A percentile compares a stretch with the other conserved stretches of the same genome.
Conservation (phyloP, 495 filamentous ascomycete species). For the Neurospora sp. region DNA sequence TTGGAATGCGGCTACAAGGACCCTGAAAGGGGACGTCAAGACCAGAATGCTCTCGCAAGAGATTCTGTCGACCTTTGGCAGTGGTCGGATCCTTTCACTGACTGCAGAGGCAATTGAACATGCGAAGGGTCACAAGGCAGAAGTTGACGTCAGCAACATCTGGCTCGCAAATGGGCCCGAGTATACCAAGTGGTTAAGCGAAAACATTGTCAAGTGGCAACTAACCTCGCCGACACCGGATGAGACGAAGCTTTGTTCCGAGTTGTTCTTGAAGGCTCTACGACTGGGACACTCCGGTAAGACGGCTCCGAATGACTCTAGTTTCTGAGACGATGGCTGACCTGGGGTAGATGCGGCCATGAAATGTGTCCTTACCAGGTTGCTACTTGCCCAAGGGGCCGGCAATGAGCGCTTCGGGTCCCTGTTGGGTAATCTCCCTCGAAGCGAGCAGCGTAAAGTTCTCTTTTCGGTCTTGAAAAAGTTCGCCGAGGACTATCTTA, state of each 20-base stretch:
- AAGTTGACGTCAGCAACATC: conserved; percentile 8
- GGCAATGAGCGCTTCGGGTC: conserved; percentile 21
- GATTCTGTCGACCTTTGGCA: conserved; percentile 46
- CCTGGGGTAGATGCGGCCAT: conserved; percentile 42
- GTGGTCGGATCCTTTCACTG: conserved; percentile 60
- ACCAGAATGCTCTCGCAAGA: conserved; percentile 26
- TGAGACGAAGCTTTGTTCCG: conserved; percentile 43
- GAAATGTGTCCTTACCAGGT: conserved; percentile 33
- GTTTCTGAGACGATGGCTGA: conserved; percentile 4
- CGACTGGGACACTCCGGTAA: conserved; percentile 67
- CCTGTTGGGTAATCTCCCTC: conserved; percentile 39
- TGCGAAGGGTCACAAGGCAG: conserved; percentile 18
- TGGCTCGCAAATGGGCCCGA: conserved; percentile 60
- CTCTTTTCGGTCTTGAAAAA: conserved; percentile 49
- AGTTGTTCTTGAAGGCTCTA: conserved; percentile 54
- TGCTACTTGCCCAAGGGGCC: conserved; percentile 34
- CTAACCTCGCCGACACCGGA: conserved; percentile 26
- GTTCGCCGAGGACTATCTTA: conserved; percentile 46
- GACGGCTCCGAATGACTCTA: conserved; percentile 9
- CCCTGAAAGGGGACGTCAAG: not conserved
- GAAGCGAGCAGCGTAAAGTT: conserved; percentile 48
- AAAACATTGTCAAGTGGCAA: conserved; percentile 47
- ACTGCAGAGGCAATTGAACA: conserved; percentile 66
- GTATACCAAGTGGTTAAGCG: conserved; percentile 68
- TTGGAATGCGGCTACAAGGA: conserved; percentile 27